These are phyloP conservation scores for Aspergillus cejpii DNA, from an alignment of 2,329 filamentous ascomycete species.

Conservation along the genomic window DNA sequence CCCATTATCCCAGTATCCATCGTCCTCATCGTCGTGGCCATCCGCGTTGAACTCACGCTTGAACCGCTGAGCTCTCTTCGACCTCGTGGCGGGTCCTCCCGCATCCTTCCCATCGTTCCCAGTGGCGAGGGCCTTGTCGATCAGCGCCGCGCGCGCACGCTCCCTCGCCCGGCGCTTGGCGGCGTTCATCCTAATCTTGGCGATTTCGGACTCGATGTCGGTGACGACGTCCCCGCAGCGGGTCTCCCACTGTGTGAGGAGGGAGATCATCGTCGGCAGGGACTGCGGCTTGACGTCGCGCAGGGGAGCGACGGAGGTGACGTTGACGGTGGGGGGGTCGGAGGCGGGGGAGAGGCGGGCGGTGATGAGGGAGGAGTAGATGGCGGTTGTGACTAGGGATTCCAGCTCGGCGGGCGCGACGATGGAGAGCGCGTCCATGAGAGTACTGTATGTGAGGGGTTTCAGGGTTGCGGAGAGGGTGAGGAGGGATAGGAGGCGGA, in stretches of 20 bases:
- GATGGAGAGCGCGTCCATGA: constrained; percentile 63
- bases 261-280: constrained; percentile 60
- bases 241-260: constrained; percentile 67
- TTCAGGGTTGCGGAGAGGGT: constrained; percentile 63
- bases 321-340: constrained; percentile 62
- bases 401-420: constrained; percentile 65
- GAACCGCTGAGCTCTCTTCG: constrained; percentile 10
- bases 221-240: constrained; percentile 68
- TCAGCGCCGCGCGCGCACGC: constrained; percentile 43
- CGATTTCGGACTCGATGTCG: constrained; percentile 70
- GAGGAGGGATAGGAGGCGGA: constrained; percentile 83
- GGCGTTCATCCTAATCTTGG: constrained; percentile 56
- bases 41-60: constrained; percentile 39
- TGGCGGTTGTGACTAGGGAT: constrained; percentile 74
- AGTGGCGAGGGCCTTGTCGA: constrained; percentile 47
- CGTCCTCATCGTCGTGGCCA: constrained; percentile 33
- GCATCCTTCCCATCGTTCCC: constrained; percentile 16
- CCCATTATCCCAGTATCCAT: constrained; percentile 32
- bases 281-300: constrained; percentile 74
- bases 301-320: constrained; percentile 74
- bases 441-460: constrained; percentile 65
- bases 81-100: constrained; percentile 1
- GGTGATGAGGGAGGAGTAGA: constrained; percentile 76
- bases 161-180: constrained; percentile 48
- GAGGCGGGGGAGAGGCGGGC: constrained; percentile 87